Base-by-base conservation (phyloP, 768 basidiomycete species). In the Naematelia encephala region DNA sequence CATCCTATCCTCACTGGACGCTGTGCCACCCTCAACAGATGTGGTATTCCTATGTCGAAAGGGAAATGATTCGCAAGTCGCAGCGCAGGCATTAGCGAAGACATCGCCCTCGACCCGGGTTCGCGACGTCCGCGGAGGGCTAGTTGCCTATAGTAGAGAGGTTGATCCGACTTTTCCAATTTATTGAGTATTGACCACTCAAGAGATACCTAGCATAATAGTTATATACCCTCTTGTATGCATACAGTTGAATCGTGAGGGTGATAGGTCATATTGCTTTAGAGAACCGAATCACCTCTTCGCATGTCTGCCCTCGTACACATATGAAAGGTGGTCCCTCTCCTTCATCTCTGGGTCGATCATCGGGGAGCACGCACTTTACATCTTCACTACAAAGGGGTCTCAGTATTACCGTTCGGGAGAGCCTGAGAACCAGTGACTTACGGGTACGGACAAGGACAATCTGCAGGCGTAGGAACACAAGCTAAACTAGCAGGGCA, bases 21-120 rank as follows among this genome's bases (percentile, higher is more conserved):
- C 26, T 5, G 12, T 56, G 5, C 44, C 57, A 19, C 23, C 29
- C n/a, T 74, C 80, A 8, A 48, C 72, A 16, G 64, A 75, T 2
- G 79, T 80, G 4, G 85, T 85, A 60, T 79, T 96, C 16, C 77
- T 96, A 25, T 98, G 93, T 77, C 83, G 90, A 27, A 80, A 91
- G 21, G 93, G 94, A 3, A 98, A 97, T 69, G 94, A 97, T 75
- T 94, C 91, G 0, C 89, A 91, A 74, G 82, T 90, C 19, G 94
- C 92, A 27, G 91, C 85, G 0, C 80, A 85, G 30, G 85, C 85
- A 47, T 19, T 47, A 19, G 25, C 46, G 8, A 19, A 21, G 46
- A 21, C 46, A 19, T 47, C 46, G 46, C 19, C 70, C 49, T 67
- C 61, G 21, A 74, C 69, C 47, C 50, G 29, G 51, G 57, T 75